Evolutionary conservation across 495 filamentous ascomycete species (phyloP).

Genomic region (Hyaloscypha hepaticicola): DNA sequence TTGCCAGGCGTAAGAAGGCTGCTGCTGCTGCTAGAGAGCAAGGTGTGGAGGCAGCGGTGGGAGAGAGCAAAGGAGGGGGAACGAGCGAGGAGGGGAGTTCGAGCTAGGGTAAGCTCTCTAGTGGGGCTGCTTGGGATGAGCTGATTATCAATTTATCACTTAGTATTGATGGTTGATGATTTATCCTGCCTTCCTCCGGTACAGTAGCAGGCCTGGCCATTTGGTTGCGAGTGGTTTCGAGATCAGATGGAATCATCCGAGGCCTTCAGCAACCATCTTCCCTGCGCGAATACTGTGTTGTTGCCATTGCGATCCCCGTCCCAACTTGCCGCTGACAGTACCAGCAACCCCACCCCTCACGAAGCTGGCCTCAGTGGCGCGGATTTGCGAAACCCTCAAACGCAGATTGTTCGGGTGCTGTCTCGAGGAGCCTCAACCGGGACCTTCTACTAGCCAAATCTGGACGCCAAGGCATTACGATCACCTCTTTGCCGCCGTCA

Average conservation of each 20-base stretch:
- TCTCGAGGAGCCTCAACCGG: neutral
- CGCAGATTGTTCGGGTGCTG: conserved; percentile 12
- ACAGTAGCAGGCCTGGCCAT: neutral
- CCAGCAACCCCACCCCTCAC: neutral
- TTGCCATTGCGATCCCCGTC: conserved; percentile 6
- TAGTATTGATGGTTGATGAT: neutral
- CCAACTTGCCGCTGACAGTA: conserved; percentile 19
- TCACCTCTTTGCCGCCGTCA: conserved; percentile 19
- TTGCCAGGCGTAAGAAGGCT: neutral
- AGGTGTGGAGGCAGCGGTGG: neutral
- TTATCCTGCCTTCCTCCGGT: neutral
- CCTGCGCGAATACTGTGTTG: neutral
- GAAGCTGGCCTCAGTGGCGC: conserved; percentile 12
- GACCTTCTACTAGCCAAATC: neutral
- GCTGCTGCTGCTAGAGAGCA: neutral
- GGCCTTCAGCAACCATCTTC: neutral
- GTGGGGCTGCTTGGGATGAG: neutral
- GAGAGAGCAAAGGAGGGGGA: too few relatives aligned
- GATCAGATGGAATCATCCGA: conserved; percentile 14
- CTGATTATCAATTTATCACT: too few relatives aligned
- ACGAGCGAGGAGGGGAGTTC: too few relatives aligned
- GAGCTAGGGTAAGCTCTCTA: too few relatives aligned
- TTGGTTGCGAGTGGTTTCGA: neutral
- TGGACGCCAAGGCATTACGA: conserved; percentile 9
- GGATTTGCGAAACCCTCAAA: conserved; percentile 11